Evolutionary conservation across 768 basidiomycete genomes (phyloP).

Genomic region (Amanita rimosa): DNA sequence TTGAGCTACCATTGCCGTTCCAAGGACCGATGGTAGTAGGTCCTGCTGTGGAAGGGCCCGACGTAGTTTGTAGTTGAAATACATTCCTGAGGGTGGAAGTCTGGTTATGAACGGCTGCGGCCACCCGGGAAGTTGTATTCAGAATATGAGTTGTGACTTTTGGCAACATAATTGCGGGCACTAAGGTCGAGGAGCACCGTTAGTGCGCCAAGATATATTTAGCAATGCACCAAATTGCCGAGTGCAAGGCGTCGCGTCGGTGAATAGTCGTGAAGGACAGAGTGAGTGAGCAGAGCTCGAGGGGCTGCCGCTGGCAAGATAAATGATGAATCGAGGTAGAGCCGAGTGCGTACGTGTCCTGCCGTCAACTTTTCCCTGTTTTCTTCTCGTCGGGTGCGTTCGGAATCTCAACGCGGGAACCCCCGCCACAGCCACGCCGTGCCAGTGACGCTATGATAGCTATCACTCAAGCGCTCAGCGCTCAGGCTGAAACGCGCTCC

Average conservation of each 20-base stretch:
- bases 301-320: neutral
- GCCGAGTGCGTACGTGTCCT: constrained; percentile 1
- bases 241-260: neutral
- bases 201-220: neutral
- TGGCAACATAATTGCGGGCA: constrained; percentile 49
- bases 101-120: constrained; percentile 66
- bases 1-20: constrained; percentile 37
- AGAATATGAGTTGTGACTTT: constrained; percentile 75
- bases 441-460: no score
- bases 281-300: no score
- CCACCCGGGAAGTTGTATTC: constrained; percentile 67
- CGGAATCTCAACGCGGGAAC: neutral
- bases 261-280: neutral
- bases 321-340: neutral
- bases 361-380: neutral
- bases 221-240: neutral
- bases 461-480: no score
- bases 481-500: no score
- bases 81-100: constrained; percentile 66
- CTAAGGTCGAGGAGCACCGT: neutral
- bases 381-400: neutral
- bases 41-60: constrained; percentile 28
- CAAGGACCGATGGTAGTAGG: constrained; percentile 26
- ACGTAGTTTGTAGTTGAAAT: constrained; percentile 51
- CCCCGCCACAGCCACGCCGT: no score